Evolutionary conservation across 352 stramenopile species (phyloP).

Genomic region (Pythium oligandrum): DNA sequence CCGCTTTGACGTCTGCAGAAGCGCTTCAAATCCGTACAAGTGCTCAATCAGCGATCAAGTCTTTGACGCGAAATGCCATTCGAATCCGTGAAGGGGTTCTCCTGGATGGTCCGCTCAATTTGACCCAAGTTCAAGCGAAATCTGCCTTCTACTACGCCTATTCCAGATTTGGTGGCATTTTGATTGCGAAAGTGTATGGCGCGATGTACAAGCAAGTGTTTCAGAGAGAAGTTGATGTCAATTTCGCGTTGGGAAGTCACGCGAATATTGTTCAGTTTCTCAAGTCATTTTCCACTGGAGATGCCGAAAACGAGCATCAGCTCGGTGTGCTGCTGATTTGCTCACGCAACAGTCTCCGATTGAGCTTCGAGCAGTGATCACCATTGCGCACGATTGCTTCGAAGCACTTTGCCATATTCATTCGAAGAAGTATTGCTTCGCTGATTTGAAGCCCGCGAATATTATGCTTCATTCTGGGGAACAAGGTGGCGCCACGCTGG

Average conservation of each 20-base stretch:
- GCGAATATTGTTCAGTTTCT: conserved; percentile 6
- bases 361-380: conserved; percentile 1
- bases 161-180: conserved; percentile 3
- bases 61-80: conserved; percentile 5
- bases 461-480: conserved; percentile 5
- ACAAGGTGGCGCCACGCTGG: conserved; percentile 3
- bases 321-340: conserved; percentile 5
- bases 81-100: conserved; percentile 6
- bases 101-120: conserved; percentile 1
- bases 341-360: conserved; percentile 3
- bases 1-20: conserved; percentile 2
- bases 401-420: conserved; percentile 4
- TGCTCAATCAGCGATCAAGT: conserved; percentile 1
- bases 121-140: conserved; percentile 4
- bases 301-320: not conserved
- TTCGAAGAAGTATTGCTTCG: conserved; percentile 4
- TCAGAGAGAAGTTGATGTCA: conserved; percentile 4
- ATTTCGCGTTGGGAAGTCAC: conserved; percentile 2
- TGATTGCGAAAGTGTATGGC: conserved; percentile 6
- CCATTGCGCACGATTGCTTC: conserved; percentile 4
- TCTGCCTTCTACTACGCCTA: conserved; percentile 9
- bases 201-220: conserved; percentile 6
- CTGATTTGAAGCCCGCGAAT: conserved; percentile 5
- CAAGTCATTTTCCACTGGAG: not conserved
- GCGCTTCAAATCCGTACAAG: conserved; percentile 3